Evolutionary conservation across 2,329 filamentous ascomycete genomes (phyloP), one percentile per base, ranked within the genome.

Genomic region (Bertia moriformis): DNA sequence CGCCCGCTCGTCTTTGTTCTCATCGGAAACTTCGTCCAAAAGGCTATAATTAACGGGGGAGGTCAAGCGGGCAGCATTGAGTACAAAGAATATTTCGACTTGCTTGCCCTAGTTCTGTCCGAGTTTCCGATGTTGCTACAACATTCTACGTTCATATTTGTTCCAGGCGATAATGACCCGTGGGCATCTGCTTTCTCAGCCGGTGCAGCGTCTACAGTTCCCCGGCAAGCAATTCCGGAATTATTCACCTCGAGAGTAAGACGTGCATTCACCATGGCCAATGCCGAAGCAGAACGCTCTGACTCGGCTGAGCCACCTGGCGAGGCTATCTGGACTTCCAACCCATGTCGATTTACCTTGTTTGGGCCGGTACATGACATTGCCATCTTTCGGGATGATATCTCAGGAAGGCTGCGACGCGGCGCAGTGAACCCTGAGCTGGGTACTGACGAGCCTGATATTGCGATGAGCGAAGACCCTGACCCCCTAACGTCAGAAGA

Each of bases 121-220:
- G 87, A 96, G 47, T 96, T 86, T 51, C 85, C 86, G 3, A 68
- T 72, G 1, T 69, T 98, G 13, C 70, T 96, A 33, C 79, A 81
- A 41, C 71, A 73, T 18, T 80, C 83, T 4, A 89, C 83, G 0
- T 94, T 96, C 55, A 67, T 94, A 20, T 94, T 98, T 52, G 83
- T 96, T 0, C 91, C 91, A 0, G 91, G 91, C 19, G 89, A 96
- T 59, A 93, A 95, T 54, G 91, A 98, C 55, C 88, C 85, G n/a
- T 98, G 91, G 91, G 75, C 81, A 4, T 93, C 86, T 1, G 73
- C 87, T 2, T 94, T 93, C 54, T 76, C 75, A 1, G 79, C 78
- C 2, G 85, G 85, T 3, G 79, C 83, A 1, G 75, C 81, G 0
- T 71, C 73, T 1, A 73, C 79, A 0, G 53, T 89, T 10, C 85